Conservation (phyloP, 352 stramenopile species). For the Phytophthora parvispora region DNA sequence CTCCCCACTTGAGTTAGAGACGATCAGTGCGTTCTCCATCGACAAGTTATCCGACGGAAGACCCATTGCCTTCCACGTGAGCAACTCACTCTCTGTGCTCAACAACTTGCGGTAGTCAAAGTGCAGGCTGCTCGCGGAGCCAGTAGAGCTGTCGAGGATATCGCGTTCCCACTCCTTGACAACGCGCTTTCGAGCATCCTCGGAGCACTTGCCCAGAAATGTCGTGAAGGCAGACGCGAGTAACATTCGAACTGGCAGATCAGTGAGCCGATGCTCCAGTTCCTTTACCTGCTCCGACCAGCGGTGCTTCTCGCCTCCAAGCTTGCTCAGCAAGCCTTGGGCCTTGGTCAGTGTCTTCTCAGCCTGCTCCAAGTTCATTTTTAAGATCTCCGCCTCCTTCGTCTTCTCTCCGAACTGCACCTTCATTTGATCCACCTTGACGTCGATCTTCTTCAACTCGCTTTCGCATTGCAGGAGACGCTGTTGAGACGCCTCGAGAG, state of each 20-base stretch:
- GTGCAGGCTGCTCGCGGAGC: conserved; percentile 30
- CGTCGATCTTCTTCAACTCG: conserved; percentile 94
- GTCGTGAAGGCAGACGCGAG: conserved; percentile 94
- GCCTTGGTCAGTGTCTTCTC: conserved; percentile 94
- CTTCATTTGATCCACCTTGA: conserved; percentile 91
- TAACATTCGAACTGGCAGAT: conserved; percentile 93
- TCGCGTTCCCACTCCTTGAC: conserved; percentile 86
- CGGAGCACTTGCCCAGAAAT: conserved; percentile 94
- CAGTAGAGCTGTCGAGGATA: conserved; percentile 51
- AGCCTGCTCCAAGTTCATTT: conserved; percentile 87
- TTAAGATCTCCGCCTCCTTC: conserved; percentile 93
- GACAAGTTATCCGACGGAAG: conserved; percentile 94
- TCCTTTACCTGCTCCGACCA: conserved; percentile 94
- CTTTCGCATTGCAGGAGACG: conserved; percentile 91
- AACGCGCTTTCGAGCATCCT: conserved; percentile 85
- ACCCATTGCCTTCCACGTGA: conserved; percentile 95
- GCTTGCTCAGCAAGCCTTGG: conserved; percentile 90
- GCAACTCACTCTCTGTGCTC: conserved; percentile 93
- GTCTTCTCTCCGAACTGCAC: conserved; percentile 94
- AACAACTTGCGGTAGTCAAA: conserved; percentile 93
- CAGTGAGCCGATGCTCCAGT: conserved; percentile 77
- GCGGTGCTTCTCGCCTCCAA: conserved; percentile 93
- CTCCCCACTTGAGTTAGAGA: conserved; percentile 77
- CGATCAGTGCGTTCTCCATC: conserved; percentile 96
- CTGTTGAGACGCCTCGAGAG: conserved; percentile 89